Evolutionary conservation across 2,329 filamentous ascomycete species (phyloP), one percentile per base, ranked within the genome.

Genomic region (Cladosporium sp.): DNA sequence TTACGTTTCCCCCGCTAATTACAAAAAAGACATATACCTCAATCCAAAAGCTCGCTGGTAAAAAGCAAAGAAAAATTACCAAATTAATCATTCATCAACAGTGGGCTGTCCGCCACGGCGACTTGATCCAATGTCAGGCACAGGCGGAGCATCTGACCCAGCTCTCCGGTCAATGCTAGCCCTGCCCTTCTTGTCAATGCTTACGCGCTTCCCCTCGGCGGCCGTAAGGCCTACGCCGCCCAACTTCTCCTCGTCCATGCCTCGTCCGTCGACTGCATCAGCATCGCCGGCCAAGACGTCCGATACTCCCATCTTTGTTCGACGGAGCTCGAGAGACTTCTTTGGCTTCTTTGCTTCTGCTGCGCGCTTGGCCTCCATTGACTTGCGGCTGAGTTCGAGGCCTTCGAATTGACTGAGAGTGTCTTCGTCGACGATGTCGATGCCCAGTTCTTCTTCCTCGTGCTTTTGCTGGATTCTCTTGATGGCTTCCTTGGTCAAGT

Each of bases 401-500:
- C 56, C 63, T 34, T 58, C 57, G 32, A 65, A 56, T 23, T 65
- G 48, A 11, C 63, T 56, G 28, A 65, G 39, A 21, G 43, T 30
- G 10, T 39, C 54, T 43, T 65, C 63, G 49, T 65, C 63, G 25
- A 34, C 56, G 21, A 65, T 36, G 32, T 58, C 63, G n/a, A 65
- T 48, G 5, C 64, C 64, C 2, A 65, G 23, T n/a, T 61, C 54
- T 34, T 60, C 57, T 10, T 49, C 11, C 2, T 54, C 58, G 23
- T 49, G 56, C 32, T 60, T 58, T 6, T 58, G n/a, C 23, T 60
- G 51, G 13, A 85, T 79, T 70, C 85, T 84, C 68, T 82, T 81
- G 69, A 89, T 88, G 0, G 87, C 88, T 70, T 88, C 82, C 56
- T 84, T 79, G 0, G 92, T 96, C 64, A 96, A 77, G 68, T 92